Evolutionary conservation across 805 yeast species (phyloP).

Genomic region (Brettanomyces anomalus): DNA sequence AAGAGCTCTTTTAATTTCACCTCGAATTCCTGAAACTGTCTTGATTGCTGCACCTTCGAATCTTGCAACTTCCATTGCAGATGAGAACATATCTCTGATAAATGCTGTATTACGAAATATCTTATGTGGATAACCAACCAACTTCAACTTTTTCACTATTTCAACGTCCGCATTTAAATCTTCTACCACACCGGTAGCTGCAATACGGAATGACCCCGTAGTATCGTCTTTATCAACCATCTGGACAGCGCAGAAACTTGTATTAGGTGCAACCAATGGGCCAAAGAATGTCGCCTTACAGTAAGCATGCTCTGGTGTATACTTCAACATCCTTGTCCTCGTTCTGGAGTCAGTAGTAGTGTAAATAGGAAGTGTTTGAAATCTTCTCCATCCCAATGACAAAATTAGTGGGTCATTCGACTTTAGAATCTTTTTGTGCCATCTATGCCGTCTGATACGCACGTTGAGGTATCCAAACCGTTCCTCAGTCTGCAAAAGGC

Average conservation of each 20-base stretch:
- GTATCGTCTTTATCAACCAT: constrained; percentile 76
- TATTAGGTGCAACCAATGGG: constrained; percentile 93
- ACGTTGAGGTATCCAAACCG: constrained; percentile 90
- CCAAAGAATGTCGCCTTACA: constrained; percentile 96
- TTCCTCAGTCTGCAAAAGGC: constrained; percentile 81
- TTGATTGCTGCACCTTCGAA: constrained; percentile 97
- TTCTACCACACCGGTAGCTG: constrained; percentile 94
- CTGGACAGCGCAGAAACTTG: constrained; percentile 94
- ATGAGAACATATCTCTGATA: constrained; percentile 90
- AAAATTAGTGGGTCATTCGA: constrained; percentile 91
- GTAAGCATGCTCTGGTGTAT: constrained; percentile 96
- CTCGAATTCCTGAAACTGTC: constrained; percentile 95
- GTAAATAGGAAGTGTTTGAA: constrained; percentile 91
- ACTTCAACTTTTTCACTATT: constrained; percentile 89
- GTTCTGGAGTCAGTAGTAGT: constrained; percentile 97
- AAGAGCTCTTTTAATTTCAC: constrained; percentile 92
- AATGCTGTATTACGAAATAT: constrained; percentile 94
- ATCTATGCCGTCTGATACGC: constrained; percentile 93
- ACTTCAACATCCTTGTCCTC: constrained; percentile 93
- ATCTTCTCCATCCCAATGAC: constrained; percentile 97
- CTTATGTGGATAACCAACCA: constrained; percentile 92
- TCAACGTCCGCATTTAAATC: constrained; percentile 86
- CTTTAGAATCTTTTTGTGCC: constrained; percentile 95
- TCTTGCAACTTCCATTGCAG: constrained; percentile 90
- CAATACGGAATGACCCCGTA: constrained; percentile 84